These are phyloP conservation scores for Mycena venus DNA, from an alignment of 768 basidiomycete species.

Conservation along the genomic window DNA sequence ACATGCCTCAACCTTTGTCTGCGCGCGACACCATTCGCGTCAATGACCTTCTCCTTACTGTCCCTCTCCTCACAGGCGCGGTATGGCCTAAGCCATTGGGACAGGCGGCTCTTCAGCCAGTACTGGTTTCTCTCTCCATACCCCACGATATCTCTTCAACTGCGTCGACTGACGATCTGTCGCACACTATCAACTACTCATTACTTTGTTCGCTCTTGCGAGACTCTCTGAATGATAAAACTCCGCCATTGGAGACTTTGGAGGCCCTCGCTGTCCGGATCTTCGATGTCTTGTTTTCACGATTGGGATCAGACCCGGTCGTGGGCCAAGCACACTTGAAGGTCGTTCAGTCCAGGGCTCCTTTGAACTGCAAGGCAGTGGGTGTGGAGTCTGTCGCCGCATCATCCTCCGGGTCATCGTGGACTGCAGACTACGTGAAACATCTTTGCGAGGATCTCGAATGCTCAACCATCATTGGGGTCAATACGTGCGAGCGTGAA, in stretches of 20 bases:
- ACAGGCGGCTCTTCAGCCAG: constrained; percentile 60
- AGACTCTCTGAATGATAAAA: constrained; percentile 40
- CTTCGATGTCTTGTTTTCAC: constrained; percentile 51
- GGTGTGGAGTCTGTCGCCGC: constrained; percentile 54
- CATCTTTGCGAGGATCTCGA: constrained; percentile 56
- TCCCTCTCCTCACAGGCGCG: constrained; percentile 57
- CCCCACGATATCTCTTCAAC: constrained; percentile 62
- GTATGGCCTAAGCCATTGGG: constrained; percentile 55
- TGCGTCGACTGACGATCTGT: constrained; percentile 66
- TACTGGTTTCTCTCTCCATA: constrained; percentile 66
- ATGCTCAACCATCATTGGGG: constrained; percentile 72
- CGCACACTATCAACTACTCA: constrained; percentile 76
- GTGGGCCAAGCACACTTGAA: constrained; percentile 54
- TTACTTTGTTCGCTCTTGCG: constrained; percentile 50
- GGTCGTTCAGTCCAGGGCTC: constrained; percentile 62
- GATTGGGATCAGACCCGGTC: constrained; percentile 39
- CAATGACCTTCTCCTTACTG: constrained; percentile 60
- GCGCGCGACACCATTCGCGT: constrained; percentile 55
- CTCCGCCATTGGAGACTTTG: constrained; percentile 54
- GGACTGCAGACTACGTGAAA: constrained; percentile 37
- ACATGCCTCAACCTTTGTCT: neutral
- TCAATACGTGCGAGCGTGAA: constrained; percentile 74
- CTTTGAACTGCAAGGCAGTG: constrained; percentile 63
- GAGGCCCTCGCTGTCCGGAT: constrained; percentile 61
- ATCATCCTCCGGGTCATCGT: constrained; percentile 31